Conservation (phyloP, 345 rosid species). For the Streptanthus diversifolius region DNA sequence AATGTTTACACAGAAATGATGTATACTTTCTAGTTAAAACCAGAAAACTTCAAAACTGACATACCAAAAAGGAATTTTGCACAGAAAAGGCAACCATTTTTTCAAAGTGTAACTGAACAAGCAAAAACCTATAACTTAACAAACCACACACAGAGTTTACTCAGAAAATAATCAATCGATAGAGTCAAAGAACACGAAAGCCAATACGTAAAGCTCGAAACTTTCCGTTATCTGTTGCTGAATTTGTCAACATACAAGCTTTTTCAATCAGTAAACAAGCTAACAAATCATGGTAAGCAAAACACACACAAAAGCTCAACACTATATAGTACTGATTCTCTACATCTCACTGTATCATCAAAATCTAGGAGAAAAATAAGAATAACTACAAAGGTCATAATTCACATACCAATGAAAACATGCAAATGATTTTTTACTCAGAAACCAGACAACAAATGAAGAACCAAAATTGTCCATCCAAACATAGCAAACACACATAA, state of each 20-base stretch:
- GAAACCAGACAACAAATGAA: slow-evolving; percentile 7
- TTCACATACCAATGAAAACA: background rate
- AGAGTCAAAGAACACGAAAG: background rate
- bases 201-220: slow-evolving; percentile 7
- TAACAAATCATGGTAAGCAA: slow-evolving; percentile 8
- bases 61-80: background rate
- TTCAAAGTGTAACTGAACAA: background rate
- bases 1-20: background rate
- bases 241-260: background rate
- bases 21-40: background rate
- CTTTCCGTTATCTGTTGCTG: background rate
- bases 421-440: background rate
- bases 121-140: background rate
- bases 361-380: background rate
- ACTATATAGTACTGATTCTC: background rate
- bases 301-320: slow-evolving; percentile 3
- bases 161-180: background rate
- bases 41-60: background rate
- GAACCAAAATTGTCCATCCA: background rate
- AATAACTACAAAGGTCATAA: no score
- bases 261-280: slow-evolving; percentile 1
- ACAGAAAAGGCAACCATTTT: background rate
- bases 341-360: background rate
- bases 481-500: slow-evolving; percentile 13
- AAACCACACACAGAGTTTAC: slow-evolving; percentile 1